Base-by-base conservation (phyloP, 805 yeast genomes). In the Hanseniaspora mollemarum region DNA sequence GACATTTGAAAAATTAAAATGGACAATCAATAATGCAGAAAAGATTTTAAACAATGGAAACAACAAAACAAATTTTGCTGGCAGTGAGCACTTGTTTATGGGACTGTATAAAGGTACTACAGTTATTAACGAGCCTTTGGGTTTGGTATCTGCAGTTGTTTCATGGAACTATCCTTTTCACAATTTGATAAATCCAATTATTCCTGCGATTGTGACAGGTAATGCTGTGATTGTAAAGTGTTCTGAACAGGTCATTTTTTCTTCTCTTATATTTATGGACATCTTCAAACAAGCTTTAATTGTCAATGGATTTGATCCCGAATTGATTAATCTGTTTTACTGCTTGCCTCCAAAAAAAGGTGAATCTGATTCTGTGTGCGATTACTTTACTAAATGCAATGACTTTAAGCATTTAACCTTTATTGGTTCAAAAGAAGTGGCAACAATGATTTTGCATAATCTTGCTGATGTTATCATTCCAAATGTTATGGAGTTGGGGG, bases 161-260 rank as follows among this genome's bases (percentile, higher is more conserved):
- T 85, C 95, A 3, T 92, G 99, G 99, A 92, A 92, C 62, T 92
- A 92, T 63, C 98, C 99, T 0, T 81, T 92, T 65, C 98, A 92
- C 64, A 92, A 92, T 65, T 69, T 88, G 46, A 67, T 92, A 72
- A 96, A 96, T 2, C 98, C 98, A 1, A 72, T 92, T 1, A 79
- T 88, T 52, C 94, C 97, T 2, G 77, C 90, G 1, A 65, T 92
- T 24, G 86, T 88, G 62, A 78, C 95, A 4, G 99, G 98, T 4
- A 90, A 92, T 61, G 87, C 88, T 6, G 80, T 87, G 41, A 81
- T 92, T 9, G 79, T 92, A 49, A 92, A 92, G 64, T 90, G 98
- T 68, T 86, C 96, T 10, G 99, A 92, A 66, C 84, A 87, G 60
- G 98, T 92, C 1, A 81, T 86, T 37, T 92, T 97, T 97, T 84